phyloP scores from a whole-genome alignment of 352 stramenopile species.

The Globisporangium nodosum region DNA sequence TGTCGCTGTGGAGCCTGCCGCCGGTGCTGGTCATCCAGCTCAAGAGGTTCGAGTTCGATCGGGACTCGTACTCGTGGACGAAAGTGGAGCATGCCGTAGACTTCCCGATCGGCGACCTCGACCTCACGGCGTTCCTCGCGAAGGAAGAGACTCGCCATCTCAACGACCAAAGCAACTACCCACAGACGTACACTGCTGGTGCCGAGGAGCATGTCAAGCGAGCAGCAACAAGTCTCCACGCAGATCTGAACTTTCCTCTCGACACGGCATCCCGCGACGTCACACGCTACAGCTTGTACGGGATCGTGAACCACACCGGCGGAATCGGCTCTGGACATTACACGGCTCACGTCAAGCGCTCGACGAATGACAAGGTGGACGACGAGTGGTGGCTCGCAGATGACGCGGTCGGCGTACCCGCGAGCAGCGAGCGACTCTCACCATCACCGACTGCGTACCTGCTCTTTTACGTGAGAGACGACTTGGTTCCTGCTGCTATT shows the following conservation, averaged over 20 bases:
- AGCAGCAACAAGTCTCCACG: conserved; percentile 25
- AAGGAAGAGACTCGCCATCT: not conserved
- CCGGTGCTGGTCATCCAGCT: conserved; percentile 59
- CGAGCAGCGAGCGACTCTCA: conserved; percentile 22
- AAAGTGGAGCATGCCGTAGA: conserved; percentile 90
- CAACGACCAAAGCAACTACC: not conserved
- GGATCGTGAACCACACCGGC: conserved; percentile 93
- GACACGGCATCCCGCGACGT: conserved; percentile 31
- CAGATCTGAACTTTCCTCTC: conserved; percentile 34
- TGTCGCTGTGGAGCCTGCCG: conserved; percentile 49
- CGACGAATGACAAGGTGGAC: conserved; percentile 9
- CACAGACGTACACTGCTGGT: not conserved
- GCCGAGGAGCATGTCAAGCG: conserved; percentile 13
- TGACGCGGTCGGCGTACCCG: conserved; percentile 44
- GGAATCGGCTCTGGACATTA: conserved; percentile 94
- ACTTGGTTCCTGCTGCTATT: conserved; percentile 16
- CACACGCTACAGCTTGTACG: conserved; percentile 90
- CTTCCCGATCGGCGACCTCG: conserved; percentile 86
- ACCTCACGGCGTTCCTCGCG: conserved; percentile 54
- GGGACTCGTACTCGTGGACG: conserved; percentile 46
- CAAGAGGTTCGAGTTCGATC: conserved; percentile 55
- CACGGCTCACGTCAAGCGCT: conserved; percentile 46
- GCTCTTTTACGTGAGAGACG: conserved; percentile 64
- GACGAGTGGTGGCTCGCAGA: conserved; percentile 92
- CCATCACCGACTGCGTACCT: conserved; percentile 56